A percentile compares a stretch with the other conserved stretches of the same genome.
Conservation (phyloP, 1,284 basidiomycete species). For the Tremellales sp. region DNA sequence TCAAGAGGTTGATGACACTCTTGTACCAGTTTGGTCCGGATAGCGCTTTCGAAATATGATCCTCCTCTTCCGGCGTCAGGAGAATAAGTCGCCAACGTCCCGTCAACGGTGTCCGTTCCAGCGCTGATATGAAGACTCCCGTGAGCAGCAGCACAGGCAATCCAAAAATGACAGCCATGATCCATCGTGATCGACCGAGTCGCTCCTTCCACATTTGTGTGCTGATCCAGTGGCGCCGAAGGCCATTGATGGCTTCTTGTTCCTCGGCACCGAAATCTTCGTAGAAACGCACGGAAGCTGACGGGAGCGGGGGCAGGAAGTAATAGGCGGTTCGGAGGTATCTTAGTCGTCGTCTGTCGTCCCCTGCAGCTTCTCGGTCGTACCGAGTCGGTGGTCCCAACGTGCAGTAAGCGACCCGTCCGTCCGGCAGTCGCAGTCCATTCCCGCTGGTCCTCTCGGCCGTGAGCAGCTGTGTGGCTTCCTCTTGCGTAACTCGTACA, state of each 20-base stretch:
- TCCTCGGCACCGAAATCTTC: conserved; percentile 41
- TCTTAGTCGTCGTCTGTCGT: neutral
- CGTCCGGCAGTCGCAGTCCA: conserved; percentile 19
- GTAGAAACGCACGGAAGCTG: conserved; percentile 28
- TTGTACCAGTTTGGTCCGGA: conserved; percentile 78
- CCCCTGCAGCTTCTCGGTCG: neutral
- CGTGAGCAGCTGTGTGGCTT: conserved; percentile 13
- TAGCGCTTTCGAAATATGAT: conserved; percentile 70
- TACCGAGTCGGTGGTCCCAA: conserved; percentile 13
- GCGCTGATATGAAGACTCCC: conserved; percentile 67
- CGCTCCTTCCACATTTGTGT: conserved; percentile 51
- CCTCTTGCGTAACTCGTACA: conserved; percentile 16
- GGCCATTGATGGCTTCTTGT: conserved; percentile 54
- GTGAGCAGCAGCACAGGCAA: conserved; percentile 67
- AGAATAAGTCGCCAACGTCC: conserved; percentile 81
- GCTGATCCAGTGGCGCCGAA: conserved; percentile 35
- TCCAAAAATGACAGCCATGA: conserved; percentile 59
- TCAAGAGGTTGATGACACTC: conserved; percentile 71
- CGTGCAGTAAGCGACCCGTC: conserved; percentile 26
- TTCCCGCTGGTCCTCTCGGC: conserved; percentile 15
- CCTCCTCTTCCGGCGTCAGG: conserved; percentile 84
- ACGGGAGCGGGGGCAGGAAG: conserved; percentile 32
- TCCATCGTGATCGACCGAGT: conserved; percentile 53
- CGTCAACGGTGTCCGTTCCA: conserved; percentile 77
- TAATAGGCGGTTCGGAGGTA: conserved; percentile 15